Evolutionary conservation across 257 asterid genomes (phyloP).

Genomic region (Parsonsia alboflavescens): DNA sequence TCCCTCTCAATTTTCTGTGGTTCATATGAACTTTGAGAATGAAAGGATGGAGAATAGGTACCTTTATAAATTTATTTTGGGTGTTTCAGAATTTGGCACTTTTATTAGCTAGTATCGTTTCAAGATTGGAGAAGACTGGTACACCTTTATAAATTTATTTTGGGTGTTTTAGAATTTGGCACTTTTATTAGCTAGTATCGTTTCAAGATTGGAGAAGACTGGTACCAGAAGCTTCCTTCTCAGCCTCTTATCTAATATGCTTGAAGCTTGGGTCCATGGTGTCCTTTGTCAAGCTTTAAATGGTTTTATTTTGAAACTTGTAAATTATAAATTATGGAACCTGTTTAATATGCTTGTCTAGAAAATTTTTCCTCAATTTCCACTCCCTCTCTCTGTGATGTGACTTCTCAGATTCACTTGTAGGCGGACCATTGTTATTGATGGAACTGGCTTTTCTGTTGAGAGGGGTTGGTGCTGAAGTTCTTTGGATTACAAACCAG

Average conservation of each 20-base stretch:
- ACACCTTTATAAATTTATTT: neutral
- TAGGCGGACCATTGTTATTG: conserved; percentile 76
- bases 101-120: neutral
- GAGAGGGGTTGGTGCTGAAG: conserved; percentile 66
- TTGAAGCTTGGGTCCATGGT: neutral
- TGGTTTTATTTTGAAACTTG: neutral
- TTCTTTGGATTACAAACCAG: conserved; percentile 70
- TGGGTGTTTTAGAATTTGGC: neutral
- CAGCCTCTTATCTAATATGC: neutral
- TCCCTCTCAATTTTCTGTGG: neutral
- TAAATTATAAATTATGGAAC: neutral
- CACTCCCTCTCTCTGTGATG: neutral
- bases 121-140: neutral
- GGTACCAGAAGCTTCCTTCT: neutral
- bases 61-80: neutral
- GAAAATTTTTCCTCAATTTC: neutral
- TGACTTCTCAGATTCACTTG: conserved; percentile 12
- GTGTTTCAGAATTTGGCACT: neutral
- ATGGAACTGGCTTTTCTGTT: conserved; percentile 87
- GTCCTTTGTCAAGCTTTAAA: neutral
- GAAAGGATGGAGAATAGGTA: neutral
- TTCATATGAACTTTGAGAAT: neutral
- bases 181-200: neutral
- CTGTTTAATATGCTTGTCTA: conserved; percentile 7
- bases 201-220: neutral